phyloP scores from a whole-genome alignment of 1,284 basidiomycete species.

The Leucoagaricus sp. region DNA sequence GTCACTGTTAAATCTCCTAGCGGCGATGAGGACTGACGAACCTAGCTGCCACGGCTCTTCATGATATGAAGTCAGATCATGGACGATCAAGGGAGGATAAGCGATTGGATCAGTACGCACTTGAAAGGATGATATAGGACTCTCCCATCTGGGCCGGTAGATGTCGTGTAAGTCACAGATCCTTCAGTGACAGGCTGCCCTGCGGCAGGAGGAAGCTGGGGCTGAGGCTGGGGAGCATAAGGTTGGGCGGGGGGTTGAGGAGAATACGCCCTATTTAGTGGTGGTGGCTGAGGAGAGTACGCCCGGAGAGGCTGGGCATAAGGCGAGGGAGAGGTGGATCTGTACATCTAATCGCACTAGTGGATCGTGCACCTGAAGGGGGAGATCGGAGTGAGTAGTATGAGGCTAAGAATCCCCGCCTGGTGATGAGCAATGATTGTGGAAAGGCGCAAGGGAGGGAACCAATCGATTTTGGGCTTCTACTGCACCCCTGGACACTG shows the following conservation, averaged over 20 bases:
- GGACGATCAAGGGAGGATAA: constrained; percentile 18
- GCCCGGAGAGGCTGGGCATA: constrained; percentile 27
- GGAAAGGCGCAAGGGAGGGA: background rate
- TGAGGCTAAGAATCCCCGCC: background rate
- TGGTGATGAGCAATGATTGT: constrained; percentile 5
- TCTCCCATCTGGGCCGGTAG: constrained; percentile 57
- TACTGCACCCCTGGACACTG: background rate
- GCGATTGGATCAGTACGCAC: constrained; percentile 38
- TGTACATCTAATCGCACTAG: constrained; percentile 20
- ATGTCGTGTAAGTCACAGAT: constrained; percentile 68
- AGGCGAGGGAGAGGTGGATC: constrained; percentile 32
- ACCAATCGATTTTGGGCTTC: background rate
- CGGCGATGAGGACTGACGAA: constrained; percentile 29
- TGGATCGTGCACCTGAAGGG: background rate
- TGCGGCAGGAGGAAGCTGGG: constrained; percentile 19
- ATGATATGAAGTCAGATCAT: constrained; percentile 20
- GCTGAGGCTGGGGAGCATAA: constrained; percentile 20
- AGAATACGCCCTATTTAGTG: constrained; percentile 18
- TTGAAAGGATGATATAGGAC: constrained; percentile 70
- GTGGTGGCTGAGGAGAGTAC: constrained; percentile 20
- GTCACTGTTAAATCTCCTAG: constrained; percentile 19
- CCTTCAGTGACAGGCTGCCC: constrained; percentile 50
- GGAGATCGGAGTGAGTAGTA: background rate
- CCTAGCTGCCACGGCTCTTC: constrained; percentile 70
- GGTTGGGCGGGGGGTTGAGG: constrained; percentile 21